Conservation (phyloP, 2,329 filamentous ascomycete species). For the Diaporthe sp. region DNA sequence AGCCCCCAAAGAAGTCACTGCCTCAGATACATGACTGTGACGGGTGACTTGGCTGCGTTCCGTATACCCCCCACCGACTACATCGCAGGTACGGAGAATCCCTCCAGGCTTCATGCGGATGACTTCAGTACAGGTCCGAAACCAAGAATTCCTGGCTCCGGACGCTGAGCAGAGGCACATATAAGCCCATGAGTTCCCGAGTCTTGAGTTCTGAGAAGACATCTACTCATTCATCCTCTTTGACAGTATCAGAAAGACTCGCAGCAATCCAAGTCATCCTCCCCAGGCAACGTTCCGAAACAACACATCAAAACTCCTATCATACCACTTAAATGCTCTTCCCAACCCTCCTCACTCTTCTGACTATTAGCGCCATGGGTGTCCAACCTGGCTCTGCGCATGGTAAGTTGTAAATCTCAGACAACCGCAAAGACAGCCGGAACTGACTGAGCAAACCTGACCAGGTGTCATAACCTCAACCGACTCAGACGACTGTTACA, state of each 20-base stretch:
- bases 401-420: background rate
- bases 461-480: conserved; percentile 18
- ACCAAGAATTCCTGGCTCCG: background rate
- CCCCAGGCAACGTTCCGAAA: background rate
- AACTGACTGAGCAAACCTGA: background rate
- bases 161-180: background rate
- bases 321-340: conserved; percentile 3
- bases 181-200: background rate
- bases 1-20: conserved; percentile 16
- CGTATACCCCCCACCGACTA: background rate
- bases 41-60: background rate
- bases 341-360: conserved; percentile 5
- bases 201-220: background rate
- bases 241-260: background rate
- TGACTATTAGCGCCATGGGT: conserved; percentile 27
- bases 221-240: background rate
- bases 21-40: background rate
- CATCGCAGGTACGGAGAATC: background rate
- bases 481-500: conserved; percentile 14
- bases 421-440: background rate
- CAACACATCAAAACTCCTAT: background rate
- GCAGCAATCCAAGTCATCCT: background rate
- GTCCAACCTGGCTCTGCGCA: conserved; percentile 16
- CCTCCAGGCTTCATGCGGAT: background rate
- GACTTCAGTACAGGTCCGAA: background rate